Evolutionary conservation across 1,284 basidiomycete species (phyloP), one percentile per base, ranked within the genome.

Genomic region (Fomitopsis palustris): DNA sequence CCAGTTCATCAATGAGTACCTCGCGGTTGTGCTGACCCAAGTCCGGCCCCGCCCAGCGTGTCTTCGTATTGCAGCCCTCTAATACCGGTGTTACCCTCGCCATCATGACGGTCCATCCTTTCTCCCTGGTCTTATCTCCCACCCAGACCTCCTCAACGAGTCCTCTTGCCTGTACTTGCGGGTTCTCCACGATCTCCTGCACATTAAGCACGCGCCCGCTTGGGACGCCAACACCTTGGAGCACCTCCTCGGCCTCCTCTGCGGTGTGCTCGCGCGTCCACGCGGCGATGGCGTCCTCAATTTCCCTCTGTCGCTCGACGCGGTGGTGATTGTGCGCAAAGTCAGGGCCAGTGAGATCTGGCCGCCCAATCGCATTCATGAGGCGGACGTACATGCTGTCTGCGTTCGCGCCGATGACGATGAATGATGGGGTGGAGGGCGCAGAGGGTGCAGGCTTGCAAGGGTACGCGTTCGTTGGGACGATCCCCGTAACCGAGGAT

Each of bases 401-500:
- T 0, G 84, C 85, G 65, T 89, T 89, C 19, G 84, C 86, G 35
- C 86, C 86, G 65, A 89, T 86, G 63, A 89, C 84, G 56, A 88
- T 76, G 68, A 84, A 88, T 1, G 79, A 76, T 1, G 82, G 80
- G 0, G 73, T 69, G 6, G 65, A 62, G 1, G 81, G 77, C 0
- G 78, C 64, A 38, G 72, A 59, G 3, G 78, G 69, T 10, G 78
- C 73, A 4, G 84, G 79, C 27, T 78, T 73, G 70, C 85, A 87
- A 2, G 86, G 86, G 67, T 86, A 88, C 2, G 86, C 86, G 65
- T 88, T 88, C 4, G 86, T 88, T 0, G 87, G 86, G 10, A 88
- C 86, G 54, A 89, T 87, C 16, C 87, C 86, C 0, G 87, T 88
- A 31, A 89, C 78, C 3, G 86, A 87, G 23, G 87, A 87, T 35